Evolutionary conservation across 306 rosid genomes (phyloP), one percentile per base, ranked within the genome.

Genomic region (Vigna mungo): DNA sequence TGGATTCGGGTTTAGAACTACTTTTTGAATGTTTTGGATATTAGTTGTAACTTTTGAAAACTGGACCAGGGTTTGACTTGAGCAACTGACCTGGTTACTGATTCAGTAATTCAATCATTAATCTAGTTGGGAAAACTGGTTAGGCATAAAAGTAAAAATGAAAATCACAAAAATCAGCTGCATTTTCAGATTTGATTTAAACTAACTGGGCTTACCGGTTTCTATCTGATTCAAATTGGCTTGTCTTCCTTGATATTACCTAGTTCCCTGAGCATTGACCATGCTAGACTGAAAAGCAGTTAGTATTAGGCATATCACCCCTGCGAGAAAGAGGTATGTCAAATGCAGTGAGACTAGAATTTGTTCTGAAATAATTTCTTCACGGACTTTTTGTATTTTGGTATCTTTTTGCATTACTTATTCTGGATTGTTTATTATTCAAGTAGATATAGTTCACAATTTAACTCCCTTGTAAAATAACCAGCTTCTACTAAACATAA

Each of bases 61-160:
- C 44, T 9, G 15, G 62, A 7, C 16, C 4, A 1, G 60, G 67
- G 23, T 37, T 74, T 13, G 47, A 37, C 77, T 47, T 21, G 46
- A 7, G 68, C 41, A 80, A 41, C 16, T 80, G 64, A 61, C 55
- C 2, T 21, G 16, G 70, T 70, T 30, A 58, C 72, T 66, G 20
- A 66, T 55, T 73, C 21, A 67, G 56, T 55, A 15, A 66, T 55
- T 74, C n/a, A 17, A 58, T 12, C 53, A 58, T 37, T 39, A n/a
- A 34, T 78, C 41, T 44, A 41, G 12, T 41, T 41, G 46, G 46
- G 46, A 41, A 39, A 2, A 41, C 46, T 41, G 46, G 46, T 41
- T 41, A 9, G 46, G 46, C 46, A 41, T 41, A 41, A 41, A 41
- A 9, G 46, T 41, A 0, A 9, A 9, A 41, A 41, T 9, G 4